Evolutionary conservation across 495 filamentous ascomycete genomes (phyloP).

Genomic region (Schizothecium vesticola): DNA sequence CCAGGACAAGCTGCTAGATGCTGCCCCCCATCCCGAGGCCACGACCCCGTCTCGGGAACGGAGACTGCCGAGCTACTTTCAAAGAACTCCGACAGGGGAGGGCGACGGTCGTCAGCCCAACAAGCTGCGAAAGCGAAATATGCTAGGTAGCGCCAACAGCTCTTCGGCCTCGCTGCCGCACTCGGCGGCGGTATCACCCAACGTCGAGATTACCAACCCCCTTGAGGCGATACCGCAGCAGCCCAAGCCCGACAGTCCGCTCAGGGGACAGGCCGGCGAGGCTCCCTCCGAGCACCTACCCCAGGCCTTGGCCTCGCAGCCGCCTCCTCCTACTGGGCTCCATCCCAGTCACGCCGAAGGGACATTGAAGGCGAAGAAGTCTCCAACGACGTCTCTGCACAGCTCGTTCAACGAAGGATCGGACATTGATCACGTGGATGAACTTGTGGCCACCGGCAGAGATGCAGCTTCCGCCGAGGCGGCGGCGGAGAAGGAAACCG

Average conservation of each 20-base stretch:
- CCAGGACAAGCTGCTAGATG: constrained; percentile 44
- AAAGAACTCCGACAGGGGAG: constrained; percentile 56
- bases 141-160: constrained; percentile 75
- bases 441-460: constrained; percentile 32
- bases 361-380: constrained; percentile 57
- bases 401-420: constrained; percentile 74
- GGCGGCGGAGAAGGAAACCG: constrained; percentile 53
- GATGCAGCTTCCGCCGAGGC: constrained; percentile 36
- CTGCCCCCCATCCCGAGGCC: constrained; percentile 34
- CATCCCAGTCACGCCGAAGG: constrained; percentile 39
- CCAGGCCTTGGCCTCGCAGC: constrained; percentile 23
- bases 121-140: constrained; percentile 77
- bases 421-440: constrained; percentile 66
- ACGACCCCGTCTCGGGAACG: constrained; percentile 65
- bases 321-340: constrained; percentile 31
- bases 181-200: constrained; percentile 34
- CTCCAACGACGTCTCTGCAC: constrained; percentile 63
- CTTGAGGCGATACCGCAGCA: constrained; percentile 30
- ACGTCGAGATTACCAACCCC: constrained; percentile 31
- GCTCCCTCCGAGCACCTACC: constrained; percentile 33
- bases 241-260: constrained; percentile 19
- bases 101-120: constrained; percentile 70
- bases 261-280: constrained; percentile 18
- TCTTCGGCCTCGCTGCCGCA: constrained; percentile 68
- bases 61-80: constrained; percentile 62